phyloP scores from a whole-genome alignment of 2,329 filamentous ascomycete genomes.

The Sporothrix brunneoviolacea region DNA sequence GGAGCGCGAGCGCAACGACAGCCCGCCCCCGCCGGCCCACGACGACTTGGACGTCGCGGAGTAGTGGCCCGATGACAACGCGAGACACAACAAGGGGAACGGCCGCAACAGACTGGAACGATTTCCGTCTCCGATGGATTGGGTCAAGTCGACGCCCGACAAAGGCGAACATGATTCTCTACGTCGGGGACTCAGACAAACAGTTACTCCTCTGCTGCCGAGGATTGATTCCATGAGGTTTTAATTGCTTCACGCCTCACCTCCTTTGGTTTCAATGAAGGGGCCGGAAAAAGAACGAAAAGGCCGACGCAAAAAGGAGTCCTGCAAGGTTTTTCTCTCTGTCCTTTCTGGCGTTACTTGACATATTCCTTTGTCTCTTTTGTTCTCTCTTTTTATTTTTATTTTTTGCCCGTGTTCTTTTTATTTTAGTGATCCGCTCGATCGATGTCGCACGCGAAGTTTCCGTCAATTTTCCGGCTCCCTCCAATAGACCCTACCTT shows the following conservation, averaged over 20 bases:
- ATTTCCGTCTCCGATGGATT: background rate
- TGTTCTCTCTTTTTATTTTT: background rate
- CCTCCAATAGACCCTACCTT: background rate
- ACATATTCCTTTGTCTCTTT: background rate
- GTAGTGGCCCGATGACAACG: constrained; percentile 28
- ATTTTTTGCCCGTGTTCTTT: constrained; percentile 4
- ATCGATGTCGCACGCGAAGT: constrained; percentile 10
- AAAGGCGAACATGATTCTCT: background rate
- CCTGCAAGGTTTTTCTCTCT: too few species aligned
- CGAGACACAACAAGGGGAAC: background rate
- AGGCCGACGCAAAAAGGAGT: too few species aligned
- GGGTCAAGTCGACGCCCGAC: too few species aligned
- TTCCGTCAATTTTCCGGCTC: constrained; percentile 1
- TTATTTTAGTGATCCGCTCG: constrained; percentile 18
- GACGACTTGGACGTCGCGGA: constrained; percentile 97
- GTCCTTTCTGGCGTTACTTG: constrained; percentile 1
- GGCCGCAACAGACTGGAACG: background rate
- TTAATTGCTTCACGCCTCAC: too few species aligned
- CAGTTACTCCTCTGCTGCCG: background rate
- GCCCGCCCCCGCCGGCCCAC: constrained; percentile 73
- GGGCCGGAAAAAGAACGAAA: too few species aligned
- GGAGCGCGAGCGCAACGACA: constrained; percentile 46
- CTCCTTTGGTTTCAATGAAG: too few species aligned
- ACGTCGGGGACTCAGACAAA: background rate
- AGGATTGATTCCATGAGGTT: too few species aligned